Percentiles rank a stretch among this genome's conserved stretches.
Conservation (phyloP, 805 yeast species). For the Yamadazyma philogaea region DNA sequence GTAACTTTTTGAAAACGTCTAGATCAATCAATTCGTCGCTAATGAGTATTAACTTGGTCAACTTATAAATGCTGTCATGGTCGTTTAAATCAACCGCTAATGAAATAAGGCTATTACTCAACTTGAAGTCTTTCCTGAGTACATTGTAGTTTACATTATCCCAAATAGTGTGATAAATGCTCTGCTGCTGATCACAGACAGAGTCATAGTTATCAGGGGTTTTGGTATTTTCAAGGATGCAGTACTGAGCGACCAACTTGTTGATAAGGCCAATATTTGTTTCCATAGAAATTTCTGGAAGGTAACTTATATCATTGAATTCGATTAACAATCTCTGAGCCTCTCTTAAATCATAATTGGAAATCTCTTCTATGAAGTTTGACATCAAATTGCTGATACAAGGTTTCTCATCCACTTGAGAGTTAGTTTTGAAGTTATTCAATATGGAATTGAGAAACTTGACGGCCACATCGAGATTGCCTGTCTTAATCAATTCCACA, state of each 20-base stretch:
- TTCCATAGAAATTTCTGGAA: conserved; percentile 34
- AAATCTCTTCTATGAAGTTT: conserved; percentile 32
- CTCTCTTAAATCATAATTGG: conserved; percentile 17
- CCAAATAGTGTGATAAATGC: conserved; percentile 23
- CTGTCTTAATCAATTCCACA: conserved; percentile 50
- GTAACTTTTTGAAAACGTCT: conserved; percentile 26
- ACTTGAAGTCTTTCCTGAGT: conserved; percentile 32
- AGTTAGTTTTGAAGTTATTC: conserved; percentile 37
- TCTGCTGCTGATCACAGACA: conserved; percentile 6
- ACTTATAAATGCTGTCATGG: conserved; percentile 30
- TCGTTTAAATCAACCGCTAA: conserved; percentile 34
- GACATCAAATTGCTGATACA: conserved; percentile 43
- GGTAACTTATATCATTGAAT: conserved; percentile 27
- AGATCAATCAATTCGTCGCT: conserved; percentile 30
- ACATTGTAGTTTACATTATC: conserved; percentile 31
- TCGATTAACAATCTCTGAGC: conserved; percentile 25
- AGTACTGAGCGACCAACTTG: conserved; percentile 21
- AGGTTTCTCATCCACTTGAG: conserved; percentile 14
- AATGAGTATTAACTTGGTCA: conserved; percentile 34
- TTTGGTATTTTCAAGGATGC: conserved; percentile 15
- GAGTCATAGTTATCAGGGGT: conserved; percentile 5
- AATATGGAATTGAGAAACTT: conserved; percentile 56
- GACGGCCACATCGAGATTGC: conserved; percentile 50
- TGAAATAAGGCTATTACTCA: conserved; percentile 26
- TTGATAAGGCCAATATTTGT: conserved; percentile 31